Evolutionary conservation across 2,329 filamentous ascomycete genomes (phyloP), one percentile per base, ranked within the genome.

Genomic region (Ceratocystis diversiconidia): DNA sequence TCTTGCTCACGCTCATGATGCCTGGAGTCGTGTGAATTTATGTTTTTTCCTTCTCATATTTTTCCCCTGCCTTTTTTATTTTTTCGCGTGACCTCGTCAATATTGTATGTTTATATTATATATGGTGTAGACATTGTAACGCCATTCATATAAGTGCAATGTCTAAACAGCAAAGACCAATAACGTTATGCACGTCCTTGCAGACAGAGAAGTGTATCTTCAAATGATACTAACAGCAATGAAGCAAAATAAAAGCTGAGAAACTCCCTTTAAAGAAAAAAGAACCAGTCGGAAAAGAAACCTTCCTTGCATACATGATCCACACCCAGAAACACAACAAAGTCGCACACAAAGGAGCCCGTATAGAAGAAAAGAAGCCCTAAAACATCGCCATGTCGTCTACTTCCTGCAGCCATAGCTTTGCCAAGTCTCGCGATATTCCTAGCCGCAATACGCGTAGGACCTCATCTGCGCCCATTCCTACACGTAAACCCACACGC

Each of bases 401-500:
- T 19, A 84, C 84, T 69, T 88, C 85, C 66, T 82, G 79, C 43
- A 88, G 74, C 86, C 87, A 91, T 64, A 86, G 77, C 71, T 79
- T 81, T 15, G 84, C 87, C 72, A 95, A 76, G 70, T 94, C 90
- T 73, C 82, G 84, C 15, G 89, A 88, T 71, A 96, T 74, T 1
- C 86, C 88, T 63, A 90, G 74, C 69, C 92, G 82, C 74, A 96
- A 73, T 69, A 86, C 81, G 69, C 80, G 80, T 67, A 96, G 75
- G n/a, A 96, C 79, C 69, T 92, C 88, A 61, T 80, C 79, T 0
- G 85, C 88, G 68, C 77, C 84, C 19, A 81, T 83, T 10, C 78
- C 79, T 36, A 82, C 72, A 84, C 78, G 86, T 87, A 95, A 77
- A 85, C 88, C 89, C 74, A 77, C 78, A 70, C 89, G 79, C 90